phyloP scores from a whole-genome alignment of 1,284 basidiomycete genomes.

The Cutaneotrichosporon mucoides region DNA sequence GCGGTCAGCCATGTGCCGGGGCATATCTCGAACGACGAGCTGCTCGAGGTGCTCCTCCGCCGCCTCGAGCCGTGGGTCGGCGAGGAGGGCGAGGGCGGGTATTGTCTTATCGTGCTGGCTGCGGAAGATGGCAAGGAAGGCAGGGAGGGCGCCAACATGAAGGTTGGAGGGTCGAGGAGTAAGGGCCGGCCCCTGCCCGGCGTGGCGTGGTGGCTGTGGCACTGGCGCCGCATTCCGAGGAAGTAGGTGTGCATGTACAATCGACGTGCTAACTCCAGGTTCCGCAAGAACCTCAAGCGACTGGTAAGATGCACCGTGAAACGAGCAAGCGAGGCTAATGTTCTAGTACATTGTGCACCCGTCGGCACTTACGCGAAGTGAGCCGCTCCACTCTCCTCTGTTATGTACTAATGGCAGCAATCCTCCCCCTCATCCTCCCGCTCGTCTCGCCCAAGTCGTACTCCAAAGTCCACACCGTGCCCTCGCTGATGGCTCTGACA shows the following conservation, averaged over 20 bases:
- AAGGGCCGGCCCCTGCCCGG: conserved; percentile 28
- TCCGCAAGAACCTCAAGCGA: conserved; percentile 41
- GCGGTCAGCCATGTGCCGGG: conserved; percentile 20
- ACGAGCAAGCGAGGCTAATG: neutral
- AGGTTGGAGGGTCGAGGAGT: no score
- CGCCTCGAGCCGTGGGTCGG: conserved; percentile 39
- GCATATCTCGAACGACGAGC: conserved; percentile 26
- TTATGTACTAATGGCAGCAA: conserved; percentile 17
- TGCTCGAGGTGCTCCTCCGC: conserved; percentile 25
- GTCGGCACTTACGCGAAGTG: conserved; percentile 33
- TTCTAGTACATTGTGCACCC: conserved; percentile 41
- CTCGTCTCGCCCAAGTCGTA: conserved; percentile 43
- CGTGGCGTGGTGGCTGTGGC: conserved; percentile 39
- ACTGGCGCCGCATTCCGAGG: conserved; percentile 30
- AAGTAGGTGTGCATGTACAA: conserved; percentile 24
- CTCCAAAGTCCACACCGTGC: conserved; percentile 33
- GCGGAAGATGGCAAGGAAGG: conserved; percentile 21
- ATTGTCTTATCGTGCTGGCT: conserved; percentile 38
- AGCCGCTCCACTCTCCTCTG: conserved; percentile 3
- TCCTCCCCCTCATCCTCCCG: conserved; percentile 34
- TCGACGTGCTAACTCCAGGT: conserved; percentile 17
- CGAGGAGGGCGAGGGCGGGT: conserved; percentile 34
- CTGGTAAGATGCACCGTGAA: conserved; percentile 21
- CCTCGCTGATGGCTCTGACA: conserved; percentile 29
- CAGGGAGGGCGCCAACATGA: conserved; percentile 1